Base-by-base conservation (phyloP, 192 early-diverging fungal species). In the Coemansia sp. region DNA sequence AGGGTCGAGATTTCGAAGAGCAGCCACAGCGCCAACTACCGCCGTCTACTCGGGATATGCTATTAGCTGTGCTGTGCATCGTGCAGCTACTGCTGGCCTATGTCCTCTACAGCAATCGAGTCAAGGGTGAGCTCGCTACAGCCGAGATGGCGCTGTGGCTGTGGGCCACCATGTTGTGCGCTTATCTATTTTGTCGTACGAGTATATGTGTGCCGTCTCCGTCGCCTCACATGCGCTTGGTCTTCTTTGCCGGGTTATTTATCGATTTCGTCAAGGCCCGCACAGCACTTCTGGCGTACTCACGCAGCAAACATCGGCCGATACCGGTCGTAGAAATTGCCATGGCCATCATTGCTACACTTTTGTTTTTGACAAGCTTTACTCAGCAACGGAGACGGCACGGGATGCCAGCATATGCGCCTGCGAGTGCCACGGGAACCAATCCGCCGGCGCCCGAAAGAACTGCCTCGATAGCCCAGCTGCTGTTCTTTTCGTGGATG, bases 401-500 rank as follows among this genome's bases (percentile, higher is more conserved):
- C 39, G 79, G 79, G 11, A 46, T 73, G 39, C 70, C 71, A 2
- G 60, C 75, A 9, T 44, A 71, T 60, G 35, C 72, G 33, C 74
- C 72, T 2, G 57, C 63, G 14, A 66, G 68, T 21, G 39, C 62
- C 0, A 54, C 71, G 0, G 62, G 57, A 2, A 62, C 39, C 10
- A 63, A 66, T 5, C 79, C 79, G 54, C 70, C 70, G 11, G 71
- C 75, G n/a, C 89, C 89, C 3, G 87, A 90, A 57, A 63, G 45
- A 36, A 85, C 74, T 2, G 85, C 90, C 33, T 86, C 86, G 37
- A 62, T 86, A 24, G 65, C 87, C n/a, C 89, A 88, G 50, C 69
- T 69, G 9, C 63, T 91, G 44, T 84, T 85, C 48, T 90, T 88
- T 36, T 73, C 77, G 41, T 91, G 88, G 89, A 80, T 88, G 50